Evolutionary conservation across 192 early-diverging fungal genomes (phyloP).

Genomic region (Geranomyces variabilis): DNA sequence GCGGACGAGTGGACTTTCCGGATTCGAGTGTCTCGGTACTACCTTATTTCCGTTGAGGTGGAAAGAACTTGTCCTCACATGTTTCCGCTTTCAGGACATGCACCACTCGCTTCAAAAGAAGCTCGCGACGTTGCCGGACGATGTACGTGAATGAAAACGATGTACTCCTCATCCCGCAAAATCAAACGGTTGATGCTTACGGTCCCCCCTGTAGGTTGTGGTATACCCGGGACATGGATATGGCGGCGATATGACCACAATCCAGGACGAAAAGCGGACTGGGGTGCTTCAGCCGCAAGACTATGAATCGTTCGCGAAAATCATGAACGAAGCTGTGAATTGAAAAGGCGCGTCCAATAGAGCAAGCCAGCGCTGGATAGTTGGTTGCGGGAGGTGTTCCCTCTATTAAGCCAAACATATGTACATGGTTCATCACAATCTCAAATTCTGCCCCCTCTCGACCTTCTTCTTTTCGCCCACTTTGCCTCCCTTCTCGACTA

Average conservation of each 20-base stretch:
- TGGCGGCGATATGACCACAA: slow-evolving; percentile 82
- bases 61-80: too few species aligned
- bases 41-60: background rate
- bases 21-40: slow-evolving; percentile 64
- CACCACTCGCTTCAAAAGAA: slow-evolving; percentile 68
- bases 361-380: background rate
- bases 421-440: background rate
- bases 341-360: too few species aligned
- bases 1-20: slow-evolving; percentile 81
- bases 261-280: slow-evolving; percentile 56
- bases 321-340: background rate
- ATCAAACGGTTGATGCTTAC: too few species aligned
- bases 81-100: slow-evolving; percentile 51
- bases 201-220: slow-evolving; percentile 50
- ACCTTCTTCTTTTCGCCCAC: slow-evolving; percentile 39
- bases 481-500: slow-evolving; percentile 50
- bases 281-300: slow-evolving; percentile 32
- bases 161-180: too few species aligned
- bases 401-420: background rate
- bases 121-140: slow-evolving; percentile 56
- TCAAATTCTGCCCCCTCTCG: background rate
- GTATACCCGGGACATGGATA: slow-evolving; percentile 94
- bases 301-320: background rate
- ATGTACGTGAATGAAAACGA: too few species aligned
- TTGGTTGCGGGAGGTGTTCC: background rate